Evolutionary conservation across 2,329 filamentous ascomycete species (phyloP).

Genomic region (Coniochaeta pulveracea): DNA sequence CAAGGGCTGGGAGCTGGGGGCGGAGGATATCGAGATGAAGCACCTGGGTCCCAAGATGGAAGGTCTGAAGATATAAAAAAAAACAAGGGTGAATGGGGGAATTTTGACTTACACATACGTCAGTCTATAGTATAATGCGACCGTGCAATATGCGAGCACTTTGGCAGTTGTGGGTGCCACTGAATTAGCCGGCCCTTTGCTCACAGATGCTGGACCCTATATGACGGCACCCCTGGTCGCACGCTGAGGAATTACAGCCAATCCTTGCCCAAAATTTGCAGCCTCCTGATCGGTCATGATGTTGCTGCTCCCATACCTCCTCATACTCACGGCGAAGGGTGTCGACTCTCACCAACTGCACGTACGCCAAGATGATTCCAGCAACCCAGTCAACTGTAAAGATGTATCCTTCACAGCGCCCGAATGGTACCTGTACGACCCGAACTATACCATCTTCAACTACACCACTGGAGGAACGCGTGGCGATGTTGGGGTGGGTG

Average conservation of each 20-base stretch:
- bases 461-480: constrained; percentile 8
- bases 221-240: too few species aligned
- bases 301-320: neutral
- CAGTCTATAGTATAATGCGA: too few species aligned
- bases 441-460: constrained; percentile 7
- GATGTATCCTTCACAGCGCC: constrained; percentile 9
- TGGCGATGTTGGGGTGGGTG: constrained; percentile 10
- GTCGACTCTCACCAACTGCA: neutral
- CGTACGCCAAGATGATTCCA: neutral
- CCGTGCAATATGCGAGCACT: neutral
- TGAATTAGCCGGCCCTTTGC: neutral
- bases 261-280: neutral
- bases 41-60: constrained; percentile 6
- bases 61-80: too few species aligned
- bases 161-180: neutral
- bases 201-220: too few species aligned
- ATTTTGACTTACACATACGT: too few species aligned
- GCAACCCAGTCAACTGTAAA: constrained; percentile 6
- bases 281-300: neutral
- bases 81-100: too few species aligned
- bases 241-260: neutral
- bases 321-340: neutral
- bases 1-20: constrained; percentile 18
- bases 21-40: constrained; percentile 12
- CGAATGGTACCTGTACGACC: constrained; percentile 9